Conservation (phyloP, 257 asterid genomes). For the Jaltomata sinuosa region DNA sequence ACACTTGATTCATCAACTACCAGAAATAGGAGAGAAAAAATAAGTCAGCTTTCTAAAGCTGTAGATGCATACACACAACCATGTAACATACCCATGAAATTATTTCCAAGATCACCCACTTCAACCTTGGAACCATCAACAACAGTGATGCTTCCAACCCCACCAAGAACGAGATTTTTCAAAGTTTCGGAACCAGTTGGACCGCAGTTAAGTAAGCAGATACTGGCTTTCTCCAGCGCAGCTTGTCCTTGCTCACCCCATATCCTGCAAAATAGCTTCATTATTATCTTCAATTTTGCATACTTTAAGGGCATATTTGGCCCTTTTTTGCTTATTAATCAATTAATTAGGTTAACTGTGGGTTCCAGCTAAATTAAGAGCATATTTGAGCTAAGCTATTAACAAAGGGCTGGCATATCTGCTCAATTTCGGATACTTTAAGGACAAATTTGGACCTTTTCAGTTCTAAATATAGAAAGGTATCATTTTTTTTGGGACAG, state of each 20-base stretch:
- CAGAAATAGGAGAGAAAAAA: neutral
- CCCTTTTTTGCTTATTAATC: neutral
- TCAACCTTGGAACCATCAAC: conserved; percentile 95
- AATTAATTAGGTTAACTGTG: neutral
- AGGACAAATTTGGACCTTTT: neutral
- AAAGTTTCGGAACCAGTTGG: conserved; percentile 96
- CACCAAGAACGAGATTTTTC: conserved; percentile 93
- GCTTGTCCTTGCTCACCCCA: conserved; percentile 99
- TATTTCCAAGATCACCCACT: conserved; percentile 88
- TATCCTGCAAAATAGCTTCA: conserved; percentile 40
- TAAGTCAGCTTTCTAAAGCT: neutral
- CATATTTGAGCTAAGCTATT: neutral
- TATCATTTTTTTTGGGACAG: neutral
- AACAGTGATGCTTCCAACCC: conserved; percentile 90
- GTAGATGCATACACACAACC: neutral
- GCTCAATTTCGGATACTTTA: neutral
- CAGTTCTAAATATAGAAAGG: neutral
- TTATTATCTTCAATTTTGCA: neutral
- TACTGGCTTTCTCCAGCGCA: conserved; percentile 91
- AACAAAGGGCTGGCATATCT: neutral
- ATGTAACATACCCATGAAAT: conserved; percentile 59
- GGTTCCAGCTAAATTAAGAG: neutral
- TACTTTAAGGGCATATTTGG: neutral
- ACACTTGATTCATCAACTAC: conserved; percentile 80
- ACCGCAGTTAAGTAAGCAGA: conserved; percentile 92